Evolutionary conservation across 805 yeast genomes (phyloP).

Genomic region (Candida argentea): DNA sequence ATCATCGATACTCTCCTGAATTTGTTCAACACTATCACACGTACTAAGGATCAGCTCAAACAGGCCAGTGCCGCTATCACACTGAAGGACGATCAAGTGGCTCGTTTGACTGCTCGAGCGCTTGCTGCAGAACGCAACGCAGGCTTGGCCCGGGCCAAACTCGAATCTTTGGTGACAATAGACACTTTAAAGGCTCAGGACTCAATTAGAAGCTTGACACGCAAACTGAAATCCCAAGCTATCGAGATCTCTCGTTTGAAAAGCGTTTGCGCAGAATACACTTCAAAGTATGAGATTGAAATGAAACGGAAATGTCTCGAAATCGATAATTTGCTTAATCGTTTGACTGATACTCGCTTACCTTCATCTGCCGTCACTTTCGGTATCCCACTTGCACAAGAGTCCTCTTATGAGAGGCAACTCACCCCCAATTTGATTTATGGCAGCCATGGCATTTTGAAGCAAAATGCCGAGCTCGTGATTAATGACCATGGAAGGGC

Average conservation of each 20-base stretch:
- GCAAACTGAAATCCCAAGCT: conserved; percentile 15
- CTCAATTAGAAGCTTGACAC: conserved; percentile 10
- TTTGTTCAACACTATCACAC: conserved; percentile 16
- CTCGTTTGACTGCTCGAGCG: conserved; percentile 13
- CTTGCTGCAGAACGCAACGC: conserved; percentile 13
- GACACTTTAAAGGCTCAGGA: conserved; percentile 10
- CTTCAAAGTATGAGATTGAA: conserved; percentile 25
- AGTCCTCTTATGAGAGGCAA: too few species aligned
- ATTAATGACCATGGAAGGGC: too few species aligned
- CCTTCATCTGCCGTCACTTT: conserved; percentile 17
- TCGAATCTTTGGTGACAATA: conserved; percentile 7
- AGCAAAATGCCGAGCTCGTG: too few species aligned
- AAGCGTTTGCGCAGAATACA: conserved; percentile 18
- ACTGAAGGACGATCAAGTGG: conserved; percentile 20
- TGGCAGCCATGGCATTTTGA: too few species aligned
- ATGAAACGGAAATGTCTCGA: conserved; percentile 22
- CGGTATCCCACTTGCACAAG: conserved; percentile 14
- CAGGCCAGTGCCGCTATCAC: conserved; percentile 18
- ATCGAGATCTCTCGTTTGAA: conserved; percentile 21
- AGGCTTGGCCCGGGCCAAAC: conserved; percentile 9
- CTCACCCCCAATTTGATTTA: too few species aligned
- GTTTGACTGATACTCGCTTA: conserved; percentile 23
- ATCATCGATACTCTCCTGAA: conserved; percentile 28
- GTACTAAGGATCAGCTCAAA: conserved; percentile 22
- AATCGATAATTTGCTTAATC: conserved; percentile 23